These are phyloP conservation scores for Cladophialophora psammophila DNA, from an alignment of 2,329 filamentous ascomycete genomes.

Conservation along the genomic window DNA sequence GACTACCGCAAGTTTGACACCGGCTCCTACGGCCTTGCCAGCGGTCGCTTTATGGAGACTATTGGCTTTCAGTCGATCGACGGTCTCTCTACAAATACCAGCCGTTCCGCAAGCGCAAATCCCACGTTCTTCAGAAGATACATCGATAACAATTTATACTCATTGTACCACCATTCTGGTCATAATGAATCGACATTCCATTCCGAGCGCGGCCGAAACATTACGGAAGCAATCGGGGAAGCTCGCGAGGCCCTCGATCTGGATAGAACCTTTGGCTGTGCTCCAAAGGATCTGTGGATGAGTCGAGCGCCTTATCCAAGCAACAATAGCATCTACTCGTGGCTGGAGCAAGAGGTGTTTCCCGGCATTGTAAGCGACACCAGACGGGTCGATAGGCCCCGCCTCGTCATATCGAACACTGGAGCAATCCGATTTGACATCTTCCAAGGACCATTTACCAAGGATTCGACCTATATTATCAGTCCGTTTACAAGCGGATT, in stretches of 20 bases:
- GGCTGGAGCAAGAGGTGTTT: constrained; percentile 78
- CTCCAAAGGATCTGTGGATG: constrained; percentile 82
- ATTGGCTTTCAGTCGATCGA: constrained; percentile 91
- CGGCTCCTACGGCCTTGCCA: constrained; percentile 79
- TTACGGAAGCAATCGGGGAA: constrained; percentile 71
- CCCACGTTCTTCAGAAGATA: constrained; percentile 78
- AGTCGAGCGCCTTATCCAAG: constrained; percentile 76
- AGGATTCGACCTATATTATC: constrained; percentile 83
- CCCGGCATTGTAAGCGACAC: constrained; percentile 69
- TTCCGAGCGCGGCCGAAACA: constrained; percentile 75
- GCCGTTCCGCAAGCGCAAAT: constrained; percentile 40
- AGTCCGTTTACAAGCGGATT: constrained; percentile 87
- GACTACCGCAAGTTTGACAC: constrained; percentile 82
- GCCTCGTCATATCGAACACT: constrained; percentile 82
- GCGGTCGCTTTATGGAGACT: constrained; percentile 92
- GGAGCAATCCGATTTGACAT: constrained; percentile 95
- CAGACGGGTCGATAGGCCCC: constrained; percentile 66
- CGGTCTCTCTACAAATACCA: constrained; percentile 61
- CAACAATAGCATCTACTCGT: constrained; percentile 78
- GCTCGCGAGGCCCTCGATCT: constrained; percentile 75
- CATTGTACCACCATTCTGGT: constrained; percentile 80
- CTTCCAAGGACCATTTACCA: constrained; percentile 88
- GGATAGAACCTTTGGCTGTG: constrained; percentile 80
- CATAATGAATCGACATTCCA: constrained; percentile 75
- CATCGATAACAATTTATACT: constrained; percentile 92